Evolutionary conservation across 2,329 filamentous ascomycete species (phyloP), one percentile per base, ranked within the genome.

Genomic region (Aspergillus amoenus): DNA sequence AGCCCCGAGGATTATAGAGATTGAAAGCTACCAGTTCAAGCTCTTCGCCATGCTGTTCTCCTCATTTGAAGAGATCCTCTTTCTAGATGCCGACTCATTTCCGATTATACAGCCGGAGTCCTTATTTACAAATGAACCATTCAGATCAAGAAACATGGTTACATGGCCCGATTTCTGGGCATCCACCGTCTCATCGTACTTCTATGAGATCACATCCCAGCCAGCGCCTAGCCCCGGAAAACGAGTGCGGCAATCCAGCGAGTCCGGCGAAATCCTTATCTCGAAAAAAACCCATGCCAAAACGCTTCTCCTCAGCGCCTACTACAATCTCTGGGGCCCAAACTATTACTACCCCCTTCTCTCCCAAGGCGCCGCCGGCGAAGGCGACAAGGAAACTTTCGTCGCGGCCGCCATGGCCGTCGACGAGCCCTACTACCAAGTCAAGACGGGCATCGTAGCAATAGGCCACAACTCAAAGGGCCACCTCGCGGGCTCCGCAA

Each of bases 341-440:
- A 62, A 69, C 0, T 72, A 73, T 52, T 82, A 78, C 61, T 81
- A 80, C 58, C 71, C 73, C 0, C 65, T 82, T 0, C 69, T 80
- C 8, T 76, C 73, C 4, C 79, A 81, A 64, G 79, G 79, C 34
- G 78, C 74, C 7, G 69, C 75, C 0, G 80, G 79, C 11, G 73
- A 81, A 65, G 80, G 80, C 15, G 79, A 82, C 66, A 82, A 82
- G 62, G 79, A 82, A 61, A 81, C 79, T 0, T 81, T 82, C 60
- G 64, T 79, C 15, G 70, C 76, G 5, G 79, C 79, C 7, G 78
- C 80, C 8, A 60, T 73, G 3, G 76, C 69, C 11, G 64, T 79
- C 2, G 64, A 68, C 4, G 68, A 74, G 5, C 63, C 73, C 2
- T 79, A 74, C 62, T 78, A 80, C 60, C 69, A 74, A 34, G 78